A percentile compares a stretch with the other conserved stretches of the same genome.
Conservation (phyloP, 345 rosid genomes). For the Raphanus sativus region DNA sequence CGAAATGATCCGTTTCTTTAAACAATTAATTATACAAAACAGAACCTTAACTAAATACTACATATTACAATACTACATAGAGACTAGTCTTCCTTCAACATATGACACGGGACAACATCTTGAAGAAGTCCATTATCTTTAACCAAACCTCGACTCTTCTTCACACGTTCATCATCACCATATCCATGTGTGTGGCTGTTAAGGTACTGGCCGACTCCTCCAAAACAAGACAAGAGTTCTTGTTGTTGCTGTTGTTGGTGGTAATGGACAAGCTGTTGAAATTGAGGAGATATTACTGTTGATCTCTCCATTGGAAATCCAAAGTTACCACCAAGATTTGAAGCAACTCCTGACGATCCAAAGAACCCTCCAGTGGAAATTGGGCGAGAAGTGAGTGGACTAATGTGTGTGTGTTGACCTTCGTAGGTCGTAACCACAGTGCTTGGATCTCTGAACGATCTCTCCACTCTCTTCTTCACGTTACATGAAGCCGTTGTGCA, state of each 20-base stretch:
- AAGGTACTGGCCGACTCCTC: background rate
- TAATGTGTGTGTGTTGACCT: slow-evolving; percentile 1
- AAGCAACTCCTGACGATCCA: background rate
- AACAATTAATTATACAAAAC: background rate
- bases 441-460: background rate
- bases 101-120: background rate
- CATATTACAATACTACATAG: too few relatives aligned
- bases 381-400: background rate
- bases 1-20: background rate
- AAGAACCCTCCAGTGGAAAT: background rate
- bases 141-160: background rate
- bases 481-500: background rate
- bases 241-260: background rate
- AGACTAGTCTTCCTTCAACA: background rate
- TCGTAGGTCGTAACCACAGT: background rate
- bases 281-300: background rate
- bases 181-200: background rate
- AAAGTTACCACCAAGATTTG: background rate
- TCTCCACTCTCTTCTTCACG: background rate
- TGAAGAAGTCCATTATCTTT: background rate
- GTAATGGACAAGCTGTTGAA: background rate
- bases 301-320: background rate
- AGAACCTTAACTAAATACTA: background rate
- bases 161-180: slow-evolving; percentile 1
- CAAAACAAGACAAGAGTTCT: background rate